Conservation (phyloP, 805 yeast species). For the Diddensiella caesifluorescens region DNA sequence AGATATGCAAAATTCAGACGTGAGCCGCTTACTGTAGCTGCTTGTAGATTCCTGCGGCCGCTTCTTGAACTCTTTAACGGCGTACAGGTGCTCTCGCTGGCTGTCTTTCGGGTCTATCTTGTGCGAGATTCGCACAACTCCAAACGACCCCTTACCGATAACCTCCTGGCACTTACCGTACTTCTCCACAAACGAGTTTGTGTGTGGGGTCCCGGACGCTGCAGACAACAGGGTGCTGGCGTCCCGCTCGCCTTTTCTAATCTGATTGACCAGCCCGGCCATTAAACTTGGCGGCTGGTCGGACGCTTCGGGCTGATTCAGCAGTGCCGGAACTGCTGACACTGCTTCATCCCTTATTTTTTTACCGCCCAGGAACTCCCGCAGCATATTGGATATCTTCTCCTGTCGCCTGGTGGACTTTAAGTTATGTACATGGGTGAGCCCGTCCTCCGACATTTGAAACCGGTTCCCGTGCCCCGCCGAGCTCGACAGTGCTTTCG, state of each 20-base stretch:
- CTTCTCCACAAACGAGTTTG: slow-evolving; percentile 73
- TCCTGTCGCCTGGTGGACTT: slow-evolving; percentile 52
- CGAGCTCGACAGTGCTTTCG: slow-evolving; percentile 1
- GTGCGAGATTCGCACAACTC: slow-evolving; percentile 84
- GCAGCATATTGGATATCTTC: slow-evolving; percentile 29
- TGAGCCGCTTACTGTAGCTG: slow-evolving; percentile 61
- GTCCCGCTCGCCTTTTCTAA: slow-evolving; percentile 16
- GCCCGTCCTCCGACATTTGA: slow-evolving; percentile 44
- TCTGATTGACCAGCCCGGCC: slow-evolving; percentile 20
- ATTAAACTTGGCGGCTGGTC: slow-evolving; percentile 22
- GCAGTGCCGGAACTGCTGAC: slow-evolving; percentile 14
- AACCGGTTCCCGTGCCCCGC: too few relatives aligned
- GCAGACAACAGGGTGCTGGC: slow-evolving; percentile 9
- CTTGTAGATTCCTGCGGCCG: slow-evolving; percentile 51
- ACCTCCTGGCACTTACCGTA: slow-evolving; percentile 91
- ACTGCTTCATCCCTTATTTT: slow-evolving; percentile 16
- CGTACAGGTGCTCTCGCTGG: slow-evolving; percentile 46
- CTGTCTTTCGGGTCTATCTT: slow-evolving; percentile 37
- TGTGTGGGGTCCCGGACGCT: slow-evolving; percentile 2
- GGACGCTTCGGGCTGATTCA: neutral
- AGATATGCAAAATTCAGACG: slow-evolving; percentile 86
- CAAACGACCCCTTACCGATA: slow-evolving; percentile 88
- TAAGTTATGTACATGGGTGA: slow-evolving; percentile 68
- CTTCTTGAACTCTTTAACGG: slow-evolving; percentile 69
- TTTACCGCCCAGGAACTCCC: slow-evolving; percentile 20